phyloP scores from a whole-genome alignment of 352 stramenopile species.

The Globisporangium nunn region DNA sequence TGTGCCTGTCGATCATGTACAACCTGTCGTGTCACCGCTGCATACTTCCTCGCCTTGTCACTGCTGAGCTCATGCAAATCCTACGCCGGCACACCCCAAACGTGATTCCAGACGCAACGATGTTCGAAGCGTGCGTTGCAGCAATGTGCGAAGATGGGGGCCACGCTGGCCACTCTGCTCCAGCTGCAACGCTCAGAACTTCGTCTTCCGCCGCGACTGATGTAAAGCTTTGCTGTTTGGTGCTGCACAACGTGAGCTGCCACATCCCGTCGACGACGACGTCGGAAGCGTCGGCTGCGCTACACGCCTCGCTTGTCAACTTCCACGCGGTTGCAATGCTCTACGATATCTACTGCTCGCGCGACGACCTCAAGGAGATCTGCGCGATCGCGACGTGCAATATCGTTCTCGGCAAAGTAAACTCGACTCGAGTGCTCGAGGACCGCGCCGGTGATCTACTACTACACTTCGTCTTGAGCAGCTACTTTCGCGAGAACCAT shows the following conservation, averaged over 20 bases:
- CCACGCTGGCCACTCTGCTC: not conserved
- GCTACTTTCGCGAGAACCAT: slow-evolving; percentile 26
- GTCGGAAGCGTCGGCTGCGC: slow-evolving; percentile 3
- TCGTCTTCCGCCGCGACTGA: slow-evolving; percentile 8
- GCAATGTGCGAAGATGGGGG: not conserved
- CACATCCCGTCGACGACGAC: not conserved
- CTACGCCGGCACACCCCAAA: slow-evolving; percentile 35
- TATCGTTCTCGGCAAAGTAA: slow-evolving; percentile 55
- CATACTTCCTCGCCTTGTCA: slow-evolving; percentile 38
- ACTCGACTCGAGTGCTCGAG: slow-evolving; percentile 50
- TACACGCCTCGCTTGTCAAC: slow-evolving; percentile 43
- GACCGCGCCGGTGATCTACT: slow-evolving; percentile 42
- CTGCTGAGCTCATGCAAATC: slow-evolving; percentile 49
- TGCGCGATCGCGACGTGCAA: slow-evolving; percentile 57
- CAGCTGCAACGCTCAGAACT: not conserved
- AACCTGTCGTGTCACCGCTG: slow-evolving; percentile 60
- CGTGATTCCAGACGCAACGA: not conserved
- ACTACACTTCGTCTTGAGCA: slow-evolving; percentile 46
- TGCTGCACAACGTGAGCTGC: slow-evolving; percentile 76
- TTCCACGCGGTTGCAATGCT: slow-evolving; percentile 36
- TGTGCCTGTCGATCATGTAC: slow-evolving; percentile 70
- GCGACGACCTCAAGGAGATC: slow-evolving; percentile 44
- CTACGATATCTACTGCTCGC: slow-evolving; percentile 39
- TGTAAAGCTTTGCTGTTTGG: slow-evolving; percentile 50
- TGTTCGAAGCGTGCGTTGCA: not conserved